Percentiles rank a stretch among this genome's conserved stretches.
Conservation (phyloP, 495 filamentous ascomycete genomes). For the Lasiosphaeria hispida region DNA sequence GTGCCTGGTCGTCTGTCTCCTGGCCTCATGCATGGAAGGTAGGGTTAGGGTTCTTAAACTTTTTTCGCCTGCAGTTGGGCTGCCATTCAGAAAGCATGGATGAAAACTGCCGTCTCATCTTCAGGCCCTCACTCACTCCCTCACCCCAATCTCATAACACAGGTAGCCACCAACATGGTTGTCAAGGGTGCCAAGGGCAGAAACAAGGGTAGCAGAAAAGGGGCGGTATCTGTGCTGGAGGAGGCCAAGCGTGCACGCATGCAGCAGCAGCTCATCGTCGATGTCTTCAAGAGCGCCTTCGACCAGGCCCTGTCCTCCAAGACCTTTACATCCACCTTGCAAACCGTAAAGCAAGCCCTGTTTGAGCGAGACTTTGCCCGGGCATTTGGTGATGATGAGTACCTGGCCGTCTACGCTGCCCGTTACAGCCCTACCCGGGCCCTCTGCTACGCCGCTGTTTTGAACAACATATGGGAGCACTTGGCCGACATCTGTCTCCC, state of each 20-base stretch:
- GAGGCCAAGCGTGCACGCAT: constrained; percentile 20
- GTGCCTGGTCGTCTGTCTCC: too few species aligned
- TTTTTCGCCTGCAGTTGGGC: too few species aligned
- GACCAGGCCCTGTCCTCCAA: constrained; percentile 36
- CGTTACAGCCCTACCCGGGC: constrained; percentile 84
- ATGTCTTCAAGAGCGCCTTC: constrained; percentile 70
- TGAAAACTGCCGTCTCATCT: background rate
- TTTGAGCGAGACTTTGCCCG: constrained; percentile 78
- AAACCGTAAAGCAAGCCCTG: constrained; percentile 77
- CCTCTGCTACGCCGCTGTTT: constrained; percentile 70
- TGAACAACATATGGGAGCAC: constrained; percentile 50
- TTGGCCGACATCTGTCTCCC: constrained; percentile 29
- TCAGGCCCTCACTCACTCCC: background rate
- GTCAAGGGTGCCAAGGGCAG: background rate
- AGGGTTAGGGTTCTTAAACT: too few species aligned
- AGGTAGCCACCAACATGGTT: background rate
- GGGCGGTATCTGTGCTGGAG: background rate
- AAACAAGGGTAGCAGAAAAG: background rate
- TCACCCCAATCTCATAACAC: background rate
- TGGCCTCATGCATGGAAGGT: too few species aligned
- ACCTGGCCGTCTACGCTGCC: constrained; percentile 76
- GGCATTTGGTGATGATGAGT: constrained; percentile 69
- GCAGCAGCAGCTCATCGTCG: constrained; percentile 72
- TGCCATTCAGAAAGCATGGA: too few species aligned
- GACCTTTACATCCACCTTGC: constrained; percentile 52